phyloP scores from a whole-genome alignment of 2,329 filamentous ascomycete genomes.

The Epichloe amarillans region DNA sequence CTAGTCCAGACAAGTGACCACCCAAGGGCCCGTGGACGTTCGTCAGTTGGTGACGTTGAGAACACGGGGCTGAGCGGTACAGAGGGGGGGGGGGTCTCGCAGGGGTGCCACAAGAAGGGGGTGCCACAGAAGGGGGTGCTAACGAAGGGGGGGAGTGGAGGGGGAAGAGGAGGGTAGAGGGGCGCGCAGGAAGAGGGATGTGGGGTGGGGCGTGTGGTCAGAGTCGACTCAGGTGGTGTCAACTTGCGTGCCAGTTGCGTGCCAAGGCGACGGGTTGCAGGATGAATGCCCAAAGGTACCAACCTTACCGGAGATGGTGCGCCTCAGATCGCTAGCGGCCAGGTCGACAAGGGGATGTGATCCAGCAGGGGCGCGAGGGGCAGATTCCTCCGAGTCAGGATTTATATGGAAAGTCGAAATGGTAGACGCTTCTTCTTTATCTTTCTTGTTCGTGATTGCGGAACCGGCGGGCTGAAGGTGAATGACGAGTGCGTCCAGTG shows the following conservation, averaged over 20 bases:
- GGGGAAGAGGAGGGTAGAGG: constrained; percentile 3
- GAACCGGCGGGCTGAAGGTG: background rate
- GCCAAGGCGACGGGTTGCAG: background rate
- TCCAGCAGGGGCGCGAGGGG: background rate
- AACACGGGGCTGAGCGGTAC: constrained; percentile 28
- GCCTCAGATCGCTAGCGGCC: constrained; percentile 9
- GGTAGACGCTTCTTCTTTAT: background rate
- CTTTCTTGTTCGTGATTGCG: background rate
- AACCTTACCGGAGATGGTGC: constrained; percentile 6
- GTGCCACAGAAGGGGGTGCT: constrained; percentile 4
- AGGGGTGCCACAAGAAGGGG: background rate
- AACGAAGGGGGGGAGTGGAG: constrained; percentile 4
- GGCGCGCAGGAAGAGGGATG: background rate
- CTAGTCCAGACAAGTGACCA: constrained; percentile 15
- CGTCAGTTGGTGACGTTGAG: constrained; percentile 29
- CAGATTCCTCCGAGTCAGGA: background rate
- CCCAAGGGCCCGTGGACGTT: constrained; percentile 17
- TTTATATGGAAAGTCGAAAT: background rate
- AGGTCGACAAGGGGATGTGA: constrained; percentile 11
- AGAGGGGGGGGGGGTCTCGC: constrained; percentile 4
- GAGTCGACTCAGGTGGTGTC: background rate
- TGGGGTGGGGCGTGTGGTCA: background rate
- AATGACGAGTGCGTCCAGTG: background rate
- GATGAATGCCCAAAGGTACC: constrained; percentile 1
- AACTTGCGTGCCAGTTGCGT: constrained; percentile 1